These are phyloP conservation scores for Flaveria robusta DNA, from an alignment of 129 eudicot genomes.

Conservation along the genomic window DNA sequence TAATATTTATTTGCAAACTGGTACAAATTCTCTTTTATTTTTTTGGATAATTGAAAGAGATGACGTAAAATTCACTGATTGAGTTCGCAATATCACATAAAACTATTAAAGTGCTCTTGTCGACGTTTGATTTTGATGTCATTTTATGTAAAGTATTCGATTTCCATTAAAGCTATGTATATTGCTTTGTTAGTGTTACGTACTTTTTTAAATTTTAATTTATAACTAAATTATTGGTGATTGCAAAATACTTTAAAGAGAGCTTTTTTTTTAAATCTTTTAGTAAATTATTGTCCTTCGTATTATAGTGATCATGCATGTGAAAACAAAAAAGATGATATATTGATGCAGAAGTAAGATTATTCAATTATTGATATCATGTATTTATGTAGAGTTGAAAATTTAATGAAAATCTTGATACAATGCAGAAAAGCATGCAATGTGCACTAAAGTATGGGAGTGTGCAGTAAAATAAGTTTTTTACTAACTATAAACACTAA, in stretches of 20 bases:
- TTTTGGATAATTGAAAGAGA: conserved; percentile 24
- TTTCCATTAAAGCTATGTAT: background rate
- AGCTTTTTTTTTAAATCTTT: background rate
- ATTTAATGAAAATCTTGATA: too few species aligned
- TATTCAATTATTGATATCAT: too few species aligned
- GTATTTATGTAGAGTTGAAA: too few species aligned
- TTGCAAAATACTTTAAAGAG: background rate
- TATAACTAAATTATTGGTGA: background rate
- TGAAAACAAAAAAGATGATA: too few species aligned
- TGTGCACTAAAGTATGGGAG: too few species aligned
- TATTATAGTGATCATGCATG: background rate
- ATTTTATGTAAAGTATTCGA: conserved; percentile 16
- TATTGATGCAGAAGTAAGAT: too few species aligned
- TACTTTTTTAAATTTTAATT: background rate
- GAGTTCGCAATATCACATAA: conserved; percentile 14
- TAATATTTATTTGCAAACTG: background rate
- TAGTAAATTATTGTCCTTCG: background rate
- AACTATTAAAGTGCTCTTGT: conserved; percentile 1
- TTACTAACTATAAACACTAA: too few species aligned
- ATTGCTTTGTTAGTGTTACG: background rate
- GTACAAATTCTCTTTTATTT: background rate
- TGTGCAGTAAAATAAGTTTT: too few species aligned
- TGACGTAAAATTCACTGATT: conserved; percentile 25
- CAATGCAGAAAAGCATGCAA: too few species aligned
- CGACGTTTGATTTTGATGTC: conserved; percentile 21